phyloP scores from a whole-genome alignment of 2,329 filamentous ascomycete species.

The Fusarium gaditjirri region DNA sequence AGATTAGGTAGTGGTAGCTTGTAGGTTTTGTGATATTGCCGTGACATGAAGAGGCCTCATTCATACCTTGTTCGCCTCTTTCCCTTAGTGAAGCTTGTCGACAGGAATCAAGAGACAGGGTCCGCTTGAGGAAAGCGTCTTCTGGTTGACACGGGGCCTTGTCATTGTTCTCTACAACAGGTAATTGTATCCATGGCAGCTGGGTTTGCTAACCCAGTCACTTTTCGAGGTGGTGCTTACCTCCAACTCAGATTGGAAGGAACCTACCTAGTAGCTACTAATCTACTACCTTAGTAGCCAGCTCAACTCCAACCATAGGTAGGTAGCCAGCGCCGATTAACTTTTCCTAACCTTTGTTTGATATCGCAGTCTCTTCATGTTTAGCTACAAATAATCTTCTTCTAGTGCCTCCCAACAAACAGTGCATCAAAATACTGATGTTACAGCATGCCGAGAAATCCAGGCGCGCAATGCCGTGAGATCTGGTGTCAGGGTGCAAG shows the following conservation, averaged over 20 bases:
- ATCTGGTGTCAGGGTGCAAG: conserved; percentile 43
- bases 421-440: conserved; percentile 14
- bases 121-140: background rate
- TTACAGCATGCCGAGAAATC: conserved; percentile 32
- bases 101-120: background rate
- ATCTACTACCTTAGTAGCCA: background rate
- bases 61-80: background rate
- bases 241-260: background rate
- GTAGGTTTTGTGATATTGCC: background rate
- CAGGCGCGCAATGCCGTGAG: conserved; percentile 44
- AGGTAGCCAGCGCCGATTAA: background rate
- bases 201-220: background rate
- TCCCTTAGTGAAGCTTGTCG: background rate
- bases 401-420: background rate
- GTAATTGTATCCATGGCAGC: background rate
- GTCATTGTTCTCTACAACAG: background rate
- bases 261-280: background rate
- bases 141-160: background rate
- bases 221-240: conserved; percentile 2
- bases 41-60: background rate
- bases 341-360: background rate
- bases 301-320: background rate
- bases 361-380: background rate
- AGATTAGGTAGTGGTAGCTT: background rate
- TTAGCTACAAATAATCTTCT: background rate